Conservation (phyloP, 805 yeast genomes). For the Wickerhamomyces rabaulensis region DNA sequence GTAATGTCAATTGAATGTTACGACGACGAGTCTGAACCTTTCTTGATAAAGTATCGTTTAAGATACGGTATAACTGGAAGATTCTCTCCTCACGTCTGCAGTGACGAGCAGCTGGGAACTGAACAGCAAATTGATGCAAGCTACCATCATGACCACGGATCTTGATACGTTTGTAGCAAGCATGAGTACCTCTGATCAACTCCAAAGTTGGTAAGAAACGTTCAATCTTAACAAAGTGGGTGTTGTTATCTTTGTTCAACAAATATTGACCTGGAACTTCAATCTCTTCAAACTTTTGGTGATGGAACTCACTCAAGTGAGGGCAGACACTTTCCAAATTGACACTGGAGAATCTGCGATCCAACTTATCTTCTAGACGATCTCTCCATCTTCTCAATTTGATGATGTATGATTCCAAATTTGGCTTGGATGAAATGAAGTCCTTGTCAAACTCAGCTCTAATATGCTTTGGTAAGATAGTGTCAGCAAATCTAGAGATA, state of each 20-base stretch:
- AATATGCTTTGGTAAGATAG: conserved; percentile 83
- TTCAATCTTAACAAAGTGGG: conserved; percentile 90
- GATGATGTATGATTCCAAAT: conserved; percentile 77
- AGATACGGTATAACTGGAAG: conserved; percentile 83
- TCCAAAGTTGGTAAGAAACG: conserved; percentile 87
- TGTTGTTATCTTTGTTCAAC: conserved; percentile 78
- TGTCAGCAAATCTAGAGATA: conserved; percentile 84
- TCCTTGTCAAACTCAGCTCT: conserved; percentile 89
- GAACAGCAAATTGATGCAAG: conserved; percentile 89
- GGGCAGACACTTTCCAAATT: conserved; percentile 90
- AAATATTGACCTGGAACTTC: conserved; percentile 97
- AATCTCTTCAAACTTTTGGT: conserved; percentile 95
- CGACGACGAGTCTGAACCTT: conserved; percentile 88
- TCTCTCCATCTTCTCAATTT: conserved; percentile 90
- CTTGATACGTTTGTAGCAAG: conserved; percentile 82
- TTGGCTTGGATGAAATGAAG: conserved; percentile 81
- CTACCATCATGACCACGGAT: conserved; percentile 94
- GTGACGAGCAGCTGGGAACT: conserved; percentile 96
- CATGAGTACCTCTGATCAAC: conserved; percentile 81
- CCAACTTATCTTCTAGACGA: conserved; percentile 85
- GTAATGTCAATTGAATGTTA: conserved; percentile 77
- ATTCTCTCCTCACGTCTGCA: conserved; percentile 95
- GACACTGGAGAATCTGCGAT: conserved; percentile 72
- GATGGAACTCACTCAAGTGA: conserved; percentile 94
- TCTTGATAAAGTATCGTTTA: conserved; percentile 73